Evolutionary conservation across 371 early-diverging fungal species (phyloP).

Genomic region (Zopfochytrium polystomum): DNA sequence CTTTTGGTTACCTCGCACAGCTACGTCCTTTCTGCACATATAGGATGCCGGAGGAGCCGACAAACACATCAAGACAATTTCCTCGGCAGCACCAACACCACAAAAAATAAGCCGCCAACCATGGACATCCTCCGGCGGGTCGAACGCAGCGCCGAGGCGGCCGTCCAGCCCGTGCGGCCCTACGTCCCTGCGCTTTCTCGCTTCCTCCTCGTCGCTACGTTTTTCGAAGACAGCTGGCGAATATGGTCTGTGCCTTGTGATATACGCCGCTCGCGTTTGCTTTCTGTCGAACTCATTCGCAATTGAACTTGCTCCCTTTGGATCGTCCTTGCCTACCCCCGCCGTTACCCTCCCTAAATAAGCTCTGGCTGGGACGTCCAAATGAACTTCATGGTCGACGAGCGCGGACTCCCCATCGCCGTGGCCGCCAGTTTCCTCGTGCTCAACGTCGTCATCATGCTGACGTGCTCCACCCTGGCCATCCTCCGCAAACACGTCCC

Average conservation of each 20-base stretch:
- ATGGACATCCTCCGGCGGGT: no score
- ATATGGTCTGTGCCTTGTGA: conserved; percentile 47
- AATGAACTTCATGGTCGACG: no score
- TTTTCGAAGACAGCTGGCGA: conserved; percentile 87
- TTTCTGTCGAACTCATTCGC: not conserved
- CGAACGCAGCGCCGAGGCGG: no score
- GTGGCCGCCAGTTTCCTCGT: conserved; percentile 75
- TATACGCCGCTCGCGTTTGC: not conserved
- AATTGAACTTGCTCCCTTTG: not conserved
- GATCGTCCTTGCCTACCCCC: no score
- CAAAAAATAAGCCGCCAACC: no score
- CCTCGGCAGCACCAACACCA: no score
- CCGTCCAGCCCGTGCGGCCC: conserved; percentile 83
- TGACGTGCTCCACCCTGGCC: conserved; percentile 70
- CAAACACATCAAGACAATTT: no score
- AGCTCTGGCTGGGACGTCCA: no score
- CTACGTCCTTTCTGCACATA: no score
- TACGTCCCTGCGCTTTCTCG: conserved; percentile 84
- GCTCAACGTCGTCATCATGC: conserved; percentile 75
- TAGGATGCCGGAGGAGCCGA: no score
- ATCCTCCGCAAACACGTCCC: conserved; percentile 73
- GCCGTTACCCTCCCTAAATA: no score
- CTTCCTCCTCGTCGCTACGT: conserved; percentile 88
- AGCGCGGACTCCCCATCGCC: conserved; percentile 64
- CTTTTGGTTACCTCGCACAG: no score